Base-by-base conservation (phyloP, 805 yeast genomes). In the Nakazawaea sp. region DNA sequence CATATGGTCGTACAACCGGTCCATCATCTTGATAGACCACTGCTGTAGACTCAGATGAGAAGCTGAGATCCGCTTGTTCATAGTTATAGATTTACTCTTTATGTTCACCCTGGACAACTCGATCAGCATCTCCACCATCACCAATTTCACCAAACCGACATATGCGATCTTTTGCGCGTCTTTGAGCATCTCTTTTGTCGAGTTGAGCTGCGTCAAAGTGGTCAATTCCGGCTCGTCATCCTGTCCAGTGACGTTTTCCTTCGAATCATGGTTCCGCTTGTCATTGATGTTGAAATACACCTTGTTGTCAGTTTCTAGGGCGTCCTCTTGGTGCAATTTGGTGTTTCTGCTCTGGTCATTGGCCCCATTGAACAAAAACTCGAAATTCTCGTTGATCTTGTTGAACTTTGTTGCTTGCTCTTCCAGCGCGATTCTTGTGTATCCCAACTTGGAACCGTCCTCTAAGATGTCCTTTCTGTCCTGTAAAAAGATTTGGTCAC, bases 121-220 rank as follows among this genome's bases (percentile, higher is more conserved):
- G 0, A 85, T 73, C 15, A 95, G 95, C 81, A 88, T 76, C 16
- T 83, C 84, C 18, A 82, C 84, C 36, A 80, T 71, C 5, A 82
- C 68, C 25, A 92, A 70, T 47, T 84, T 81, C 7, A 82, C 78
- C 8, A 90, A 67, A 0, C 96, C 97, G 5, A 84, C 83, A 52
- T 92, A 92, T 2, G 97, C 97, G 43, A 89, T 81, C 50, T 85
- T 81, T 55, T 92, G 96, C 12, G 81, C 66, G 13, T 87, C 97
- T 6, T 78, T 68, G 12, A 92, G 67, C 75, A 92, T 73, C 18
- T 77, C 73, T 53, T 80, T 86, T 4, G 97, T 92, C 1, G 90
- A 72, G 37, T 75, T 75, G 45, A 92, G 62, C 40, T 89, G 94
- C 32, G 73, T 75, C n/a, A 60, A 58, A 0, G 86, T 74, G 43